phyloP scores from a whole-genome alignment of 441 rosid genomes.

The Geranium incanum region DNA sequence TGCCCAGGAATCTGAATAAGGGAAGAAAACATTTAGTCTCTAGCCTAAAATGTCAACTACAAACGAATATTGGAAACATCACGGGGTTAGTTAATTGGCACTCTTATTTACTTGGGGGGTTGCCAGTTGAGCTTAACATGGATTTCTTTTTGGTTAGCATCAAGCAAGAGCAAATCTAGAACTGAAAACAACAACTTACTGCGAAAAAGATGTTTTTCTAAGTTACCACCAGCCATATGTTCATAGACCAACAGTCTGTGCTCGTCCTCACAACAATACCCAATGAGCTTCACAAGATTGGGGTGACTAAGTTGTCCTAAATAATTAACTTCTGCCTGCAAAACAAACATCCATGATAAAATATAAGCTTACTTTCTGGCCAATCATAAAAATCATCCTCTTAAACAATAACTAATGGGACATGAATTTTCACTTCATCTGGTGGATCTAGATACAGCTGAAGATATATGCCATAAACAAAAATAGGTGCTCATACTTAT shows the following conservation, averaged over 20 bases:
- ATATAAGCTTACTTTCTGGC: constrained; percentile 3
- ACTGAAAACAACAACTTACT: constrained; percentile 40
- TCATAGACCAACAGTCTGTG: constrained; percentile 90
- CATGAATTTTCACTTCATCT: not conserved
- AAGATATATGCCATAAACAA: not conserved
- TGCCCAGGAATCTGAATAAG: not conserved
- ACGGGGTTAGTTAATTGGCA: not conserved
- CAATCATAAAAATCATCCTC: constrained; percentile 2
- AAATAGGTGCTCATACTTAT: not conserved
- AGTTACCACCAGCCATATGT: constrained; percentile 89
- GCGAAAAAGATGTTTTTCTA: constrained; percentile 91
- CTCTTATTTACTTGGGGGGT: not conserved
- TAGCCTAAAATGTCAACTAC: not conserved
- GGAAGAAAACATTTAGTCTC: not conserved
- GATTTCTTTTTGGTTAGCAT: not conserved
- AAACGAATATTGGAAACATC: not conserved
- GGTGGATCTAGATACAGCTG: not conserved
- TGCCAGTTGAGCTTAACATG: not conserved
- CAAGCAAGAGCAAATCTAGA: not conserved
- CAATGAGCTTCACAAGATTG: constrained; percentile 95
- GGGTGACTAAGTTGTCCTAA: constrained; percentile 88
- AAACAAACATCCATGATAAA: constrained; percentile 15
- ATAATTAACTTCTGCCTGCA: constrained; percentile 92
- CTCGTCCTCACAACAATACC: constrained; percentile 95
- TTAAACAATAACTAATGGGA: not conserved